These are phyloP conservation scores for Conticribra weissflogii DNA, from an alignment of 108 stramenopile genomes.

Conservation along the genomic window DNA sequence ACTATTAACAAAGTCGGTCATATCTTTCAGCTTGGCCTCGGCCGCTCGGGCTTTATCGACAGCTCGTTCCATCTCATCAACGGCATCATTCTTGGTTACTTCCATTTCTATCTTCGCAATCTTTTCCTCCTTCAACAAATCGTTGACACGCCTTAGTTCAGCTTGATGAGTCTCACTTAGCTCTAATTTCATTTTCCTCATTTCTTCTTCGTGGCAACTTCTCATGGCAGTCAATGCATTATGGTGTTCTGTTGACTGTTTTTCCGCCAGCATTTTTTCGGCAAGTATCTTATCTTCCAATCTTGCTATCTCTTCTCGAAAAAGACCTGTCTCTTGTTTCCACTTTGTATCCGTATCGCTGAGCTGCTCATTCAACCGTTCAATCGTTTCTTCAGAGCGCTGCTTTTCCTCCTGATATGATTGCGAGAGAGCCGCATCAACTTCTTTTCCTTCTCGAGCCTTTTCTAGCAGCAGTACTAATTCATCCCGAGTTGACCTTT, in stretches of 20 bases:
- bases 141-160: slow-evolving; percentile 20
- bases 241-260: slow-evolving; percentile 4
- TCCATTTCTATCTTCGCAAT: slow-evolving; percentile 34
- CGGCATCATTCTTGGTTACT: slow-evolving; percentile 32
- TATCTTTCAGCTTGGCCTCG: slow-evolving; percentile 29
- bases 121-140: slow-evolving; percentile 33
- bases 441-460: slow-evolving; percentile 16
- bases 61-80: slow-evolving; percentile 29
- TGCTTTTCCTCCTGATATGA: slow-evolving; percentile 34
- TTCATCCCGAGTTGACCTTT: slow-evolving; percentile 16
- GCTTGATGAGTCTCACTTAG: slow-evolving; percentile 4
- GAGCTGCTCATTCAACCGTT: slow-evolving; percentile 24
- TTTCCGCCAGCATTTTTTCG: neutral
- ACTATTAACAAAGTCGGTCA: slow-evolving; percentile 38
- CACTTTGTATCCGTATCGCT: neutral
- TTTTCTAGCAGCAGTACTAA: slow-evolving; percentile 32
- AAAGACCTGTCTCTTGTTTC: neutral
- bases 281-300: neutral
- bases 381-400: slow-evolving; percentile 12
- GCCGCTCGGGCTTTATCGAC: slow-evolving; percentile 21
- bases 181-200: slow-evolving; percentile 18
- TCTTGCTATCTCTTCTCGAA: neutral
- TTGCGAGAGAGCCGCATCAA: slow-evolving; percentile 12
- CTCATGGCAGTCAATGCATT: slow-evolving; percentile 12
- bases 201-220: slow-evolving; percentile 8